A percentile compares a stretch with the other conserved stretches of the same genome.
Conservation (phyloP, 768 basidiomycete genomes). For the Xanthoconium stramineum region DNA sequence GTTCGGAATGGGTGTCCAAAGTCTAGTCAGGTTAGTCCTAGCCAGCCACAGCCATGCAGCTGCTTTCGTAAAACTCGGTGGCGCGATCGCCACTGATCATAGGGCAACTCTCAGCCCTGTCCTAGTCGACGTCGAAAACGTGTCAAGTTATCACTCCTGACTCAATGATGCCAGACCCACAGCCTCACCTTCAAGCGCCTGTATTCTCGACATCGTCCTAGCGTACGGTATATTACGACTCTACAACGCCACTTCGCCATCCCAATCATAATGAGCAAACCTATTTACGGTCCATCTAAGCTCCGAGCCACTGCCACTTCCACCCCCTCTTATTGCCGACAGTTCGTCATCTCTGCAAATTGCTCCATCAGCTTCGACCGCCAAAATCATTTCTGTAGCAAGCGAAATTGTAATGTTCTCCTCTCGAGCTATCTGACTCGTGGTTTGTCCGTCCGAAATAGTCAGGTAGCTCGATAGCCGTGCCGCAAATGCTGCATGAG, state of each 20-base stretch:
- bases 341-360: constrained; percentile 72
- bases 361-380: constrained; percentile 66
- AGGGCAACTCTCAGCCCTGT: constrained; percentile 5
- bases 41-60: background rate
- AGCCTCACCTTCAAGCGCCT: constrained; percentile 6
- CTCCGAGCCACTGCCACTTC: constrained; percentile 52
- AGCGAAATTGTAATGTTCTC: constrained; percentile 75
- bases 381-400: constrained; percentile 72
- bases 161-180: constrained; percentile 1
- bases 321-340: constrained; percentile 36
- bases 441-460: constrained; percentile 51
- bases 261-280: constrained; percentile 70
- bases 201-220: constrained; percentile 8
- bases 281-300: constrained; percentile 71
- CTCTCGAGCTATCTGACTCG: constrained; percentile 65
- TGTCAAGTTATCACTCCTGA: constrained; percentile 7
- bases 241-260: constrained; percentile 45
- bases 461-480: constrained; percentile 58
- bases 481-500: constrained; percentile 61
- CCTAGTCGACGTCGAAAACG: constrained; percentile 28
- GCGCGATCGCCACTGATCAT: constrained; percentile 22
- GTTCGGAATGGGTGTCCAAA: background rate
- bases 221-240: constrained; percentile 4
- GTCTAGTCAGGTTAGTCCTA: background rate
- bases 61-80: constrained; percentile 2